phyloP scores from a whole-genome alignment of 768 basidiomycete species.

The Russula virescens region DNA sequence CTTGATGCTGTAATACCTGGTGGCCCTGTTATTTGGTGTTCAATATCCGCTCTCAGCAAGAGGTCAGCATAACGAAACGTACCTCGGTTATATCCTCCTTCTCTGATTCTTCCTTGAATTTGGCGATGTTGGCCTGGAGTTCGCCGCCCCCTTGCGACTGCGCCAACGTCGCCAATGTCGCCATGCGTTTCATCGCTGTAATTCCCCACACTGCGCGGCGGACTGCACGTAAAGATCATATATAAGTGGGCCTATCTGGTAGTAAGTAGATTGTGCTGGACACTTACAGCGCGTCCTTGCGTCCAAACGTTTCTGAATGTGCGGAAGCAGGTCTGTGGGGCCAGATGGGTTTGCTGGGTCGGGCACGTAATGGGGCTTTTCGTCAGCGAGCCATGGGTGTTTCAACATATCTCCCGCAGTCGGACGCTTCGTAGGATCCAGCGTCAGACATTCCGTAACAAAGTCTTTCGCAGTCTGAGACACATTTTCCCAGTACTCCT shows the following conservation, averaged over 20 bases:
- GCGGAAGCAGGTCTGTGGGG: conserved; percentile 76
- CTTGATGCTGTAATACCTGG: conserved; percentile 19
- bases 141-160: conserved; percentile 42
- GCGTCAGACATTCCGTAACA: conserved; percentile 73
- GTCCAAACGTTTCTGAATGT: conserved; percentile 86
- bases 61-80: background rate
- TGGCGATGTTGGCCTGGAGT: conserved; percentile 52
- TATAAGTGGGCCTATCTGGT: background rate
- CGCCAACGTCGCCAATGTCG: conserved; percentile 40
- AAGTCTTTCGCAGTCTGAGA: conserved; percentile 79
- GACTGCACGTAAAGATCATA: conserved; percentile 45
- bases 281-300: conserved; percentile 43
- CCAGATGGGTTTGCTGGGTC: conserved; percentile 49
- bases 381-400: conserved; percentile 77
- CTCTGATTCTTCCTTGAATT: conserved; percentile 80
- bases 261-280: background rate
- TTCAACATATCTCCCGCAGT: conserved; percentile 68
- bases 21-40: conserved; percentile 10
- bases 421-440: conserved; percentile 75
- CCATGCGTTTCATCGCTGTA: conserved; percentile 80
- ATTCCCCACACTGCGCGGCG: conserved; percentile 83
- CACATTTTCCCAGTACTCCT: conserved; percentile 85
- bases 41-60: background rate
- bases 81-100: conserved; percentile 35
- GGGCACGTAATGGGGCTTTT: conserved; percentile 63